These are phyloP conservation scores for Mortierella polycephala DNA, from an alignment of 371 early-diverging fungal genomes.

Conservation along the genomic window DNA sequence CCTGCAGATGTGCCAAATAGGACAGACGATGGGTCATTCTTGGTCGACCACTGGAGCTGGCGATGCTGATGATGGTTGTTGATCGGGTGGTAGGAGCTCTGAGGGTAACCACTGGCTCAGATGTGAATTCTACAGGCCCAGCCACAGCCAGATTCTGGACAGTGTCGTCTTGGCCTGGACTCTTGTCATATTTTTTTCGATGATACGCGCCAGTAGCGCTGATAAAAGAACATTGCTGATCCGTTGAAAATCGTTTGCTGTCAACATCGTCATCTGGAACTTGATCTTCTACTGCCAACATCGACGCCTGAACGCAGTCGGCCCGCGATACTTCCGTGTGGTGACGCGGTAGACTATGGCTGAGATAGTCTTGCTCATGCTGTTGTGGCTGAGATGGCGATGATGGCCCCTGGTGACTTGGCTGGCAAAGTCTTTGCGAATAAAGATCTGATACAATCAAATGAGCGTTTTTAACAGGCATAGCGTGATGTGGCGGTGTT, in stretches of 20 bases:
- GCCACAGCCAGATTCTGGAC: neutral
- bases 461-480: no score
- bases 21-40: conserved; percentile 38
- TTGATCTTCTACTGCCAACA: neutral
- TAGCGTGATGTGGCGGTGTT: neutral
- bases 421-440: neutral
- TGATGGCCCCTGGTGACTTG: conserved; percentile 4
- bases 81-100: conserved; percentile 5
- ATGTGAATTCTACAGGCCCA: neutral
- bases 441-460: no score
- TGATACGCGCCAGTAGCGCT: neutral
- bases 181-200: no score
- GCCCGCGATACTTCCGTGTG: neutral
- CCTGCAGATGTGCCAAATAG: conserved; percentile 30
- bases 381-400: neutral
- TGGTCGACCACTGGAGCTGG: conserved; percentile 9
- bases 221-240: neutral
- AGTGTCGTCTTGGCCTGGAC: neutral
- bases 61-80: conserved; percentile 17
- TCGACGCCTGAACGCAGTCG: neutral
- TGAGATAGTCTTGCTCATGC: neutral
- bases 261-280: neutral
- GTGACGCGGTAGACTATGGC: neutral
- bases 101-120: neutral
- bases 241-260: neutral